Evolutionary conservation across 768 basidiomycete species (phyloP), one percentile per base, ranked within the genome.

Genomic region (Boletus sp.): DNA sequence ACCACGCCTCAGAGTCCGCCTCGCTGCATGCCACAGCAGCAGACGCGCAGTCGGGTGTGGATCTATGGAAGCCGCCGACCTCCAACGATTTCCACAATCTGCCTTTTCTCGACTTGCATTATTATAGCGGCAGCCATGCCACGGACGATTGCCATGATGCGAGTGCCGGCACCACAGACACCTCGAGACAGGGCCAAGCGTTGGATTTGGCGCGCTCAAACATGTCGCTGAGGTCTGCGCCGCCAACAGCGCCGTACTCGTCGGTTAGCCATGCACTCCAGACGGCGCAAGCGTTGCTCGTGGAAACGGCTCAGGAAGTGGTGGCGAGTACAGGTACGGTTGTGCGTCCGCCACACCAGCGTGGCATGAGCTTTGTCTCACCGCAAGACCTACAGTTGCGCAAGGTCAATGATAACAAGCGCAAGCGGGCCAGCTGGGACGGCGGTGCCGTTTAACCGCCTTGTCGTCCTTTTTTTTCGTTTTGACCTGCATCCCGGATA

Each of bases 51-150:
- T 44, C 56, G 45, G 60, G 49, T 24, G 50, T 56, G 54, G 61
- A 67, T 62, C 58, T 68, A 39, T 74, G 73, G 72, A 73, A 73
- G 52, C 57, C 71, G 18, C 60, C 68, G 18, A 59, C 55, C 30
- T 55, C 60, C 7, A 69, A 69, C 46, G 72, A 75, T 44, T 57
- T 73, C 46, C 78, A 84, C 49, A 80, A 82, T 57, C 70, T 89
- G 2, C 83, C 87, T 3, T 90, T 88, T 71, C 76, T 90, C 53
- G 89, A 90, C 67, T 67, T 90, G 69, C 89, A 90, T 66, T 89
- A 89, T 67, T 85, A 85, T 57, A 76, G 75, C 20, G 61, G 71
- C 49, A 65, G 61, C 24, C 60, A 65, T 64, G 52, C 64, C n/a
- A 54, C 48, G 52, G 70, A 71, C 11, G 66, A 68, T n/a, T 63